Percentiles rank a stretch among this genome's conserved stretches.
These are phyloP conservation scores for Dendrostoma leiphaemia DNA, from an alignment of 2,329 filamentous ascomycete genomes.

Conservation along the genomic window DNA sequence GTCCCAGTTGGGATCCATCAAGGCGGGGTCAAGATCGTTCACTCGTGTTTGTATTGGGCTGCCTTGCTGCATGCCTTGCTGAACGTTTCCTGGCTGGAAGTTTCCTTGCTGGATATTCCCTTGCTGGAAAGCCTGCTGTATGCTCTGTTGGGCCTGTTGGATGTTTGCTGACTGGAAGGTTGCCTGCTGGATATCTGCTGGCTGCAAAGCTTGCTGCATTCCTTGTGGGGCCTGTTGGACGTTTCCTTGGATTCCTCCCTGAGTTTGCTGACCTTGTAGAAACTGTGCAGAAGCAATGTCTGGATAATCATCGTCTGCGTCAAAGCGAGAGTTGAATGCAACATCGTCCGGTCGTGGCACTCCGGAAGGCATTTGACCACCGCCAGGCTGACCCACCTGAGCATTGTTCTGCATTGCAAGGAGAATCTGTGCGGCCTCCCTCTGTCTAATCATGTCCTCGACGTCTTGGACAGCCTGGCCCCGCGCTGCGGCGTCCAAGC, in stretches of 20 bases:
- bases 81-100: too few relatives aligned
- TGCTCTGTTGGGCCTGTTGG: too few relatives aligned
- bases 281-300: neutral
- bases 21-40: too few relatives aligned
- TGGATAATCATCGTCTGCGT: neutral
- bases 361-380: neutral
- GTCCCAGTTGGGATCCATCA: too few relatives aligned
- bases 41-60: too few relatives aligned
- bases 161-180: too few relatives aligned
- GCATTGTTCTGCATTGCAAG: neutral
- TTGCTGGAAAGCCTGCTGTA: too few relatives aligned
- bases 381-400: neutral
- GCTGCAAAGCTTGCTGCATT: neutral
- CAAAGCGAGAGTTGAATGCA: neutral
- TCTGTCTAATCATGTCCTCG: constrained; percentile 8
- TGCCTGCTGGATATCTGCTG: neutral
- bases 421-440: neutral
- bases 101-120: too few relatives aligned
- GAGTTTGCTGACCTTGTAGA: neutral
- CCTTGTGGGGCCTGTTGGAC: neutral
- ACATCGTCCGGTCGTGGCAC: neutral
- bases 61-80: too few relatives aligned
- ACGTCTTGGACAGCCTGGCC: constrained; percentile 1
- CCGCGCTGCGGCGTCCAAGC: neutral
- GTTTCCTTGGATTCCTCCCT: neutral